Base-by-base conservation (phyloP, 2,329 filamentous ascomycete genomes). In the Fusarium lateritium region DNA sequence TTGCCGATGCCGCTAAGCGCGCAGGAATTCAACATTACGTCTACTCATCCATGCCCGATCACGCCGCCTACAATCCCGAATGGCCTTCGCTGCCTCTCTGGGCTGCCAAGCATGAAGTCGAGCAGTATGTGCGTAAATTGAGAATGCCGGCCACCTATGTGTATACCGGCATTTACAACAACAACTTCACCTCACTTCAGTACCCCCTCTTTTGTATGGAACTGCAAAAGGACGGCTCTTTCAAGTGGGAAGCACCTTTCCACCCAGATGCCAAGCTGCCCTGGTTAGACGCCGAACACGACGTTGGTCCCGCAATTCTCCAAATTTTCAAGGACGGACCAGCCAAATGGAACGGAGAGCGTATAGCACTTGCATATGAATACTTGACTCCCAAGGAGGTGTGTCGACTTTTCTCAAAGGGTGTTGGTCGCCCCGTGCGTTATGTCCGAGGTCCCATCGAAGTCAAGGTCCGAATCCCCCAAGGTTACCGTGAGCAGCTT, bases 171-270 rank as follows among this genome's bases (percentile, higher is more conserved):
- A 98, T 98, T 74, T 99, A 98, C 85, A 97, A 98, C 85, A 98
- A 98, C 82, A 98, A 99, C 79, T 99, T 98, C 81, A 98, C 95
- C 31, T 96, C 93, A 46, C 85, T 98, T 33, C 90, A 89, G 2
- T 98, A 97, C 76, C 96, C 96, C 2, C 86, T 98, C 6, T 98
- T 98, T 83, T 96, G 94, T 81, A 97, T 98, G 92, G 94, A 97
- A 68, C 83, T 97, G 46, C 90, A 94, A 79, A 79, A 85, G 2
- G 94, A 98, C 74, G 94, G 93, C 19, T 94, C 92, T 55, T 98
- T 98, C 78, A 83, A 91, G 61, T 98, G 96, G 96, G 90, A 94
- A 76, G 95, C 95, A 3, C 96, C 96, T 1, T 98, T 98, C 79
- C 93, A 97, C 74, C 92, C 94, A 3, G 88, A 97, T 73, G 92